These are phyloP conservation scores for Fusarium miscanthi DNA, from an alignment of 2,329 filamentous ascomycete genomes.

Conservation along the genomic window DNA sequence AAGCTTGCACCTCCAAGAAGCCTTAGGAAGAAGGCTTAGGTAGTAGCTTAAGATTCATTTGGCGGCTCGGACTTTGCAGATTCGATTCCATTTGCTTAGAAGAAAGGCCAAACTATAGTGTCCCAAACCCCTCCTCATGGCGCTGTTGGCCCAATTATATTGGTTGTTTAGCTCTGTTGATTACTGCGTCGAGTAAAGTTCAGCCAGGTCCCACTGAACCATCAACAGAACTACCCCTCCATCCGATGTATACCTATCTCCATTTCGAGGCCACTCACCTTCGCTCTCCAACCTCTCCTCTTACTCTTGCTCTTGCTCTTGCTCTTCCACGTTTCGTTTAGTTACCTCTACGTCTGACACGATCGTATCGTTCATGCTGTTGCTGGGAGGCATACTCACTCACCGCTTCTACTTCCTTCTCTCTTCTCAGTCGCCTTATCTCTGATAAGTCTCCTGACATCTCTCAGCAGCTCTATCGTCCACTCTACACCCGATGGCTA, in stretches of 20 bases:
- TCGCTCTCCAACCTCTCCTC: slow-evolving; percentile 3
- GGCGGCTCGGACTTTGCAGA: neutral
- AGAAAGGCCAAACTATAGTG: slow-evolving; percentile 1
- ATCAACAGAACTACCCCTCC: slow-evolving; percentile 25
- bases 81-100: neutral
- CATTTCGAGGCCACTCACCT: neutral
- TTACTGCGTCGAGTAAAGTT: neutral
- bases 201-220: slow-evolving; percentile 18
- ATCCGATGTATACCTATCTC: slow-evolving; percentile 10
- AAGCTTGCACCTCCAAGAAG: slow-evolving; percentile 10
- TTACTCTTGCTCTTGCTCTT: neutral
- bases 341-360: slow-evolving; percentile 10
- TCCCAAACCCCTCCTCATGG: slow-evolving; percentile 14
- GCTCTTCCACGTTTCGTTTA: neutral
- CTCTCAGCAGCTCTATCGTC: slow-evolving; percentile 1
- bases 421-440: slow-evolving; percentile 19
- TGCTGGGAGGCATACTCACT: slow-evolving; percentile 12
- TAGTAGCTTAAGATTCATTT: slow-evolving; percentile 3
- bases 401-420: slow-evolving; percentile 18
- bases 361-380: slow-evolving; percentile 23
- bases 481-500: slow-evolving; percentile 72
- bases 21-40: neutral
- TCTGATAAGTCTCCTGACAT: slow-evolving; percentile 18
- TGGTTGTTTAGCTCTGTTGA: slow-evolving; percentile 1
- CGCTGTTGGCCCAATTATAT: slow-evolving; percentile 8